Evolutionary conservation across 805 yeast genomes (phyloP).

Genomic region (Vanderwaltozyma tropicalis): DNA sequence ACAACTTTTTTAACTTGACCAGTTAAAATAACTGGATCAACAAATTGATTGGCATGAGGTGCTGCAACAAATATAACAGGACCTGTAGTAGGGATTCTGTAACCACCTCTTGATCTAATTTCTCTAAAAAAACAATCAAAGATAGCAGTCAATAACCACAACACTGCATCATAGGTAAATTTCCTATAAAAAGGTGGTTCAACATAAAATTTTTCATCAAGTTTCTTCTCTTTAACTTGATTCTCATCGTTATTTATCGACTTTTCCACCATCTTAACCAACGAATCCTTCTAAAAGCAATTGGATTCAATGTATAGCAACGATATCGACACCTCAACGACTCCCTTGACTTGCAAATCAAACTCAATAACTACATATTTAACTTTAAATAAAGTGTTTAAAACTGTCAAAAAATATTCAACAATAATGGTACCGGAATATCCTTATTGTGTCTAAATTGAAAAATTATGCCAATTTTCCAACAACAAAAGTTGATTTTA

Average conservation of each 20-base stretch:
- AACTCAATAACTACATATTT: too few relatives aligned
- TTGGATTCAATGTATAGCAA: too few relatives aligned
- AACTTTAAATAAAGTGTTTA: too few relatives aligned
- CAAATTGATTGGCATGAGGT: slow-evolving; percentile 91
- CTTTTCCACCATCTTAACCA: not conserved
- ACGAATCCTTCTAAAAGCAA: too few relatives aligned
- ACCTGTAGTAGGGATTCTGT: slow-evolving; percentile 56
- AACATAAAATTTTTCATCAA: slow-evolving; percentile 16
- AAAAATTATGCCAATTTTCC: too few relatives aligned
- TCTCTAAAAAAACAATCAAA: slow-evolving; percentile 77
- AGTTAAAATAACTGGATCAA: slow-evolving; percentile 73
- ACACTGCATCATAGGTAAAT: slow-evolving; percentile 40
- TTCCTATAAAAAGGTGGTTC: slow-evolving; percentile 33
- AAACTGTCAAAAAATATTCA: too few relatives aligned
- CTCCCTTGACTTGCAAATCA: too few relatives aligned
- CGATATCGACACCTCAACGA: too few relatives aligned
- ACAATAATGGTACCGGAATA: too few relatives aligned
- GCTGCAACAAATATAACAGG: slow-evolving; percentile 92
- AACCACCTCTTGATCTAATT: slow-evolving; percentile 81
- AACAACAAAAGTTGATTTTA: too few relatives aligned
- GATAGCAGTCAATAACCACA: slow-evolving; percentile 39
- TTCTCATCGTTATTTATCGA: not conserved
- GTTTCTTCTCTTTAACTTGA: not conserved
- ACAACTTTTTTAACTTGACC: slow-evolving; percentile 63
- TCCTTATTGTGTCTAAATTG: too few relatives aligned